Base-by-base conservation (phyloP, 2,329 filamentous ascomycete genomes). In the Chaetomiaceae sp. region DNA sequence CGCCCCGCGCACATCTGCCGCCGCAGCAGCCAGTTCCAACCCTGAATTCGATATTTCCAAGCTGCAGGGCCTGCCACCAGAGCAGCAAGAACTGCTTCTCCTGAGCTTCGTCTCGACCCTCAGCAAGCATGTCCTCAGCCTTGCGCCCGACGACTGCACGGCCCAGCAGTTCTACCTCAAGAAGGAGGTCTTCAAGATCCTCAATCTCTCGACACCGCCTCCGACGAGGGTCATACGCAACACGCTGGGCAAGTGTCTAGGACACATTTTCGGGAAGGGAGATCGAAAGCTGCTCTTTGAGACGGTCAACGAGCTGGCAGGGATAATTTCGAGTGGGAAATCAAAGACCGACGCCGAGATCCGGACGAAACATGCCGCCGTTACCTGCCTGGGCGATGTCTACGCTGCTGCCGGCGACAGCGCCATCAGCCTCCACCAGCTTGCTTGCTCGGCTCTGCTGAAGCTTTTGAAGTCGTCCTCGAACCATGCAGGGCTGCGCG, bases 31-130 rank as follows among this genome's bases (percentile, higher is more conserved):
- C 56, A 72, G 70, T 59, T 65, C 73, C 53, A 85, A 82, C 66
- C 86, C 85, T 47, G 88, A 96, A 76, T 88, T 99, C 69, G 91
- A 99, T 68, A 75, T 96, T 62, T 75, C 85, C 65, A 96, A 96
- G 78, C 84, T 99, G 44, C 87, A 96, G 71, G 81, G 88, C 48
- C 82, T 97, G 43, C 89, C 92, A 39, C 84, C 89, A 50, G 94
- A 99, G 73, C 94, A 99, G 70, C 94, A 99, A 72, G 91, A 96
- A 65, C 82, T 99, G 12, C 95, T 94, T 70, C 81, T 99, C 58
- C 79, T 99, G 56, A 95, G 86, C 23, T 96, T 95, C 68, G 87
- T 91, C 33, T 87, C 91, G 25, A 83, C 87, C 56, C 79, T 99
- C 52, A 86, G 84, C 58, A 87, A 87, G 62, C 88, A 96, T 77